phyloP scores from a whole-genome alignment of 306 rosid genomes.

The Vicia faba region DNA sequence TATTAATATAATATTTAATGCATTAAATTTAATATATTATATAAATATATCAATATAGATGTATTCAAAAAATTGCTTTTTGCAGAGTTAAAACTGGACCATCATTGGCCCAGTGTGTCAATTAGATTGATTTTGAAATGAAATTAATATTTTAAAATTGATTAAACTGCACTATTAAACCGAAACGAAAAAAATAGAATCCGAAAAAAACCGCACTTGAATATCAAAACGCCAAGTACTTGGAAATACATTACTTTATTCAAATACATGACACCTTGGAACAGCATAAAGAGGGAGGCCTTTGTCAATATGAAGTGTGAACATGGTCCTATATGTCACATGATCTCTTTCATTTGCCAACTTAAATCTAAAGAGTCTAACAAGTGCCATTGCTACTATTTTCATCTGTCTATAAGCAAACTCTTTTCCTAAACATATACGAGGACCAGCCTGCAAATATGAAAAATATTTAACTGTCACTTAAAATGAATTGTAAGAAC shows the following conservation, averaged over 20 bases:
- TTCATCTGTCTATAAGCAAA: constrained; percentile 86
- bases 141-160: no score
- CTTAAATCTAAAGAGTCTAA: constrained; percentile 59
- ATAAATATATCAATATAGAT: no score
- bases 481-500: background rate
- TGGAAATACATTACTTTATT: background rate
- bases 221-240: background rate
- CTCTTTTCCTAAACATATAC: constrained; percentile 74
- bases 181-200: no score
- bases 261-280: constrained; percentile 40
- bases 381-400: constrained; percentile 58
- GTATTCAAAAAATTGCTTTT: no score
- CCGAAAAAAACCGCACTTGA: no score
- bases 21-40: no score
- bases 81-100: no score
- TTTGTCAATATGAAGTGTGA: constrained; percentile 77
- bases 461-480: no score
- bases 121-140: no score
- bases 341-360: constrained; percentile 46
- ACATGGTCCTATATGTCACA: constrained; percentile 60
- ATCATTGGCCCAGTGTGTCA: no score
- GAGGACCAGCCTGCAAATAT: constrained; percentile 70
- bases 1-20: no score
- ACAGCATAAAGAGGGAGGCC: constrained; percentile 61
- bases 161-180: no score